Conservation (phyloP, 2,329 filamentous ascomycete genomes). For the Paraphaeosphaeria minitans region DNA sequence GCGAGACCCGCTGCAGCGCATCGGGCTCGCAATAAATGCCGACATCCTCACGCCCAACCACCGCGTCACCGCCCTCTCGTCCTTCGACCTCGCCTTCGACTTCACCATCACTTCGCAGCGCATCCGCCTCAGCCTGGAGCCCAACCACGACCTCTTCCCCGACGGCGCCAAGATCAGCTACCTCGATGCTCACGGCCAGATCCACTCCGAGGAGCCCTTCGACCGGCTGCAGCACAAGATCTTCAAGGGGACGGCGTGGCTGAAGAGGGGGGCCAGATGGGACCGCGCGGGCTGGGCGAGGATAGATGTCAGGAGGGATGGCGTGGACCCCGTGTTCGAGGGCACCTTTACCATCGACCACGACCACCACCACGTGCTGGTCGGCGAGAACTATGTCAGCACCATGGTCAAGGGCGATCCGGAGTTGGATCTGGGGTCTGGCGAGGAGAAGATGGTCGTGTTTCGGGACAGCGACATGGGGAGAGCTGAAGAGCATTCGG, state of each 20-base stretch:
- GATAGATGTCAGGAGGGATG: slow-evolving; percentile 78
- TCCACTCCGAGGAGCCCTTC: slow-evolving; percentile 70
- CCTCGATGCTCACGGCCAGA: slow-evolving; percentile 71
- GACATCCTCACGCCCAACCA: slow-evolving; percentile 79
- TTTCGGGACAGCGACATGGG: slow-evolving; percentile 88
- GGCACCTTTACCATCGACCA: slow-evolving; percentile 82
- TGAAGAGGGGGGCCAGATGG: slow-evolving; percentile 80
- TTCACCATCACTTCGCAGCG: slow-evolving; percentile 61
- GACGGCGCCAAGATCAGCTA: slow-evolving; percentile 76
- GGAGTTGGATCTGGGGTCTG: slow-evolving; percentile 55
- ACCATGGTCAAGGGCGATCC: slow-evolving; percentile 70
- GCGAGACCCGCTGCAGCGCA: slow-evolving; percentile 76
- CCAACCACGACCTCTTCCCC: slow-evolving; percentile 87
- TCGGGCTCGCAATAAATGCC: slow-evolving; percentile 75
- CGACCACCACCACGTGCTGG: slow-evolving; percentile 86
- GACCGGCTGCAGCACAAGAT: slow-evolving; percentile 77
- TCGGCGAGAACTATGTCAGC: slow-evolving; percentile 71
- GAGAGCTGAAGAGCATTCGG: slow-evolving; percentile 55
- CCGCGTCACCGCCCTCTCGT: slow-evolving; percentile 77
- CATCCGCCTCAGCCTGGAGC: slow-evolving; percentile 80
- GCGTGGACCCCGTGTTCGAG: slow-evolving; percentile 80
- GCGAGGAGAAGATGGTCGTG: slow-evolving; percentile 80
- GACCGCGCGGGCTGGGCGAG: slow-evolving; percentile 85
- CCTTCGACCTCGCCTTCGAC: slow-evolving; percentile 84
- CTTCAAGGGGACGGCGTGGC: slow-evolving; percentile 79